Evolutionary conservation across 1,139 yeast species (phyloP).

Genomic region (Suhomyces bolitotheri): DNA sequence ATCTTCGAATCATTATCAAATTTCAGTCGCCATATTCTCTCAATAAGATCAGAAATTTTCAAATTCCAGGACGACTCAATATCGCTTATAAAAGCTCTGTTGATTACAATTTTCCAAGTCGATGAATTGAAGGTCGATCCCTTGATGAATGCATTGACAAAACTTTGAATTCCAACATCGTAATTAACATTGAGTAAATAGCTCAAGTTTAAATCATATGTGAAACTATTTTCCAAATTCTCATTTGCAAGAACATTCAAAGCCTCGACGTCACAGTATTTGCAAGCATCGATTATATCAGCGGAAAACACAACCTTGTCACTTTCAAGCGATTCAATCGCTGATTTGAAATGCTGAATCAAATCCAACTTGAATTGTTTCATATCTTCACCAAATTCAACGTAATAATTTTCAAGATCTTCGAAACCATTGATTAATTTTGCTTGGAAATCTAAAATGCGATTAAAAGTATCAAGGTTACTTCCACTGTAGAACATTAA

Average conservation of each 20-base stretch:
- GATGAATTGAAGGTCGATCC: constrained; percentile 33
- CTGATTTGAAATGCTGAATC: constrained; percentile 19
- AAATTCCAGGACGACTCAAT: constrained; percentile 14
- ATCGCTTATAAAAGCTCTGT: constrained; percentile 28
- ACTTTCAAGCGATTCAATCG: constrained; percentile 11
- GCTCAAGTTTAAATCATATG: constrained; percentile 29
- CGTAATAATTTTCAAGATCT: constrained; percentile 51
- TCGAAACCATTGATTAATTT: constrained; percentile 50
- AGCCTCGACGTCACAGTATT: constrained; percentile 14
- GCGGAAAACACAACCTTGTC: constrained; percentile 16
- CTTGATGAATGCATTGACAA: constrained; percentile 28
- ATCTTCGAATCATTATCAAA: constrained; percentile 18
- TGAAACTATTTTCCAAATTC: constrained; percentile 11
- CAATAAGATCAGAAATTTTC: constrained; percentile 25
- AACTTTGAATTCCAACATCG: constrained; percentile 28
- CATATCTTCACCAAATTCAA: constrained; percentile 41
- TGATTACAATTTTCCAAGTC: constrained; percentile 40
- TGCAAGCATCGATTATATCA: constrained; percentile 25
- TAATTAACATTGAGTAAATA: constrained; percentile 33
- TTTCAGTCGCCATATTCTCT: constrained; percentile 26
- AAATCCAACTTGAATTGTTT: constrained; percentile 26
- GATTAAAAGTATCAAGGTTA: constrained; percentile 17
- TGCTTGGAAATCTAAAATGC: constrained; percentile 36
- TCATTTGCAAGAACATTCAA: constrained; percentile 3
- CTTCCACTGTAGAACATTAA: constrained; percentile 22